These are phyloP conservation scores for Datura wrightii DNA, from an alignment of 257 asterid species.

Conservation along the genomic window DNA sequence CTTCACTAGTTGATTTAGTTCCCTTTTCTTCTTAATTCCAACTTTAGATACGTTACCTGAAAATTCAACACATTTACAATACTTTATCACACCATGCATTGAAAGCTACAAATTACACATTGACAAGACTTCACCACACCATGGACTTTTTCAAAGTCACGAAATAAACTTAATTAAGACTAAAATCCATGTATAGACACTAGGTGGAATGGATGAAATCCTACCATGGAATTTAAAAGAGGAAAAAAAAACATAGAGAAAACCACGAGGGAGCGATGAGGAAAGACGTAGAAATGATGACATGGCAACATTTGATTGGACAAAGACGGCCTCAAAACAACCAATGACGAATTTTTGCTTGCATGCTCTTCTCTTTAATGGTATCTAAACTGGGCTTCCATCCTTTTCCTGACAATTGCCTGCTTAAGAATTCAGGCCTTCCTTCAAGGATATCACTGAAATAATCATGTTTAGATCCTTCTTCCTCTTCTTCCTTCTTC, in stretches of 20 bases:
- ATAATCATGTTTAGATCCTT: slow-evolving; percentile 35
- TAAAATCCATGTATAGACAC: not conserved
- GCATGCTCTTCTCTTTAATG: slow-evolving; percentile 61
- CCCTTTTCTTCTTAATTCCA: slow-evolving; percentile 13
- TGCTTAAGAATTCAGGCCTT: slow-evolving; percentile 68
- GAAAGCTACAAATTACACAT: slow-evolving; percentile 25
- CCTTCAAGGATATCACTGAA: slow-evolving; percentile 67
- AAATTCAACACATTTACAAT: not conserved
- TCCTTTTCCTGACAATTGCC: slow-evolving; percentile 79
- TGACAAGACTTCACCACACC: not conserved
- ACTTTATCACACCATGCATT: slow-evolving; percentile 27
- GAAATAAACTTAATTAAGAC: not conserved
- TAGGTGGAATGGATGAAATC: not conserved
- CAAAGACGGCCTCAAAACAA: slow-evolving; percentile 35
- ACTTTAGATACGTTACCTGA: slow-evolving; percentile 22
- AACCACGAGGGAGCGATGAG: not conserved
- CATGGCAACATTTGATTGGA: not conserved
- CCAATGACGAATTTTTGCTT: slow-evolving; percentile 65
- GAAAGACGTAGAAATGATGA: not conserved
- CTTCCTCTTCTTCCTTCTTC: slow-evolving; percentile 31
- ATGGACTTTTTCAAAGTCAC: not conserved
- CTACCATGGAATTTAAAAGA: not conserved
- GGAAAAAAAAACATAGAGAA: not conserved
- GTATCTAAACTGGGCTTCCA: slow-evolving; percentile 96
- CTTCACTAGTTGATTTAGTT: not conserved